Evolutionary conservation across 139 green algal genomes (phyloP).

Genomic region (Mychonastes homosphaera): DNA sequence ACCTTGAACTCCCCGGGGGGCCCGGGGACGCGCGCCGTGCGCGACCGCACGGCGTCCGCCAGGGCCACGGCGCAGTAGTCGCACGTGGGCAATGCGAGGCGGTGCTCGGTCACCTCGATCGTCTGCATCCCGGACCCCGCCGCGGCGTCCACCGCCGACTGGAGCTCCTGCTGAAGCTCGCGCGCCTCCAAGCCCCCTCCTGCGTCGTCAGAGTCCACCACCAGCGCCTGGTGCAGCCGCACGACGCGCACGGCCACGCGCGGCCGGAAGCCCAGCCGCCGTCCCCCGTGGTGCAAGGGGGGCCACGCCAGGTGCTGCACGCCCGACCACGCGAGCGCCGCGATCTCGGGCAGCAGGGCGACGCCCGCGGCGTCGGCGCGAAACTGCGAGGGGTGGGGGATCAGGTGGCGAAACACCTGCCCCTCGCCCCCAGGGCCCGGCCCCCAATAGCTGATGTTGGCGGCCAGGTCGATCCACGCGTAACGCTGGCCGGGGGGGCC

Average conservation of each 20-base stretch:
- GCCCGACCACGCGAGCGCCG: slow-evolving; percentile 18
- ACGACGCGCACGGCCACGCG: slow-evolving; percentile 19
- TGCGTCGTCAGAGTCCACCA: background rate
- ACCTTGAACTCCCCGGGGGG: background rate
- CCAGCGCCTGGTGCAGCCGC: slow-evolving; percentile 21
- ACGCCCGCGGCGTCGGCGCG: background rate
- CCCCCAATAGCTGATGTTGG: slow-evolving; percentile 21
- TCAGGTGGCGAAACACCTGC: slow-evolving; percentile 22
- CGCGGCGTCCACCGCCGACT: slow-evolving; percentile 1
- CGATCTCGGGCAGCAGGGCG: slow-evolving; percentile 24
- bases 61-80: slow-evolving; percentile 23
- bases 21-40: background rate
- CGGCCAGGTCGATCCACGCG: slow-evolving; percentile 27
- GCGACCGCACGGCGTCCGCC: background rate
- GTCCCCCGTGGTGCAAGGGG: slow-evolving; percentile 16
- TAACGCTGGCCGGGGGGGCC: slow-evolving; percentile 7
- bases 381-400: slow-evolving; percentile 16
- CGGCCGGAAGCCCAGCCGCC: background rate
- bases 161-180: background rate
- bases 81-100: slow-evolving; percentile 18
- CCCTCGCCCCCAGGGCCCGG: slow-evolving; percentile 17
- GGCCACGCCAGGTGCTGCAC: slow-evolving; percentile 26
- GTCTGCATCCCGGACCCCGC: background rate
- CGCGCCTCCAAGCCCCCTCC: background rate
- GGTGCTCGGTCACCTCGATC: slow-evolving; percentile 19